phyloP scores from a whole-genome alignment of 1,284 basidiomycete species.

The Ceratobasidium sp. region DNA sequence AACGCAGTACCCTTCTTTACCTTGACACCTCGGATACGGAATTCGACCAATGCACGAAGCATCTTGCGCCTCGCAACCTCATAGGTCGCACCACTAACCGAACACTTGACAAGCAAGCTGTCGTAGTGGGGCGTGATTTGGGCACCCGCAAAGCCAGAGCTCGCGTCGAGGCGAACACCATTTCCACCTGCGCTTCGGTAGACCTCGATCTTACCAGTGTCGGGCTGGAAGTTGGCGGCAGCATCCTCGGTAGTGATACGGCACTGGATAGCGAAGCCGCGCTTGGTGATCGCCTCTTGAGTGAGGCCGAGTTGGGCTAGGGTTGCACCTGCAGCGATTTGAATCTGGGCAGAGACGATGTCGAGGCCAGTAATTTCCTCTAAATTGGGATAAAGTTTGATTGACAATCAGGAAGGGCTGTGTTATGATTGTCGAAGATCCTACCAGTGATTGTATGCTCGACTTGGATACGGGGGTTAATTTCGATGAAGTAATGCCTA shows the following conservation, averaged over 20 bases:
- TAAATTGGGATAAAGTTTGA: constrained; percentile 53
- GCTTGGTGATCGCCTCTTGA: constrained; percentile 96
- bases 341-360: constrained; percentile 98
- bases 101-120: constrained; percentile 96
- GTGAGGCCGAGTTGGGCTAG: constrained; percentile 94
- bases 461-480: constrained; percentile 98
- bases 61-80: constrained; percentile 99
- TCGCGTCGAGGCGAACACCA: constrained; percentile 96
- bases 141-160: constrained; percentile 97
- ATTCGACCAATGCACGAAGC: constrained; percentile 98
- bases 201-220: constrained; percentile 99
- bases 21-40: constrained; percentile 99
- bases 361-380: constrained; percentile 99
- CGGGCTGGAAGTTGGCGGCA: constrained; percentile 91
- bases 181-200: constrained; percentile 99
- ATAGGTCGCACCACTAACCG: constrained; percentile 96
- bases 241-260: constrained; percentile 99
- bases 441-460: constrained; percentile 96
- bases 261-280: constrained; percentile 98
- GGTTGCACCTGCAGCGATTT: constrained; percentile 97
- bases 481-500: constrained; percentile 98
- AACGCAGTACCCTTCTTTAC: constrained; percentile 55
- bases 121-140: constrained; percentile 99
- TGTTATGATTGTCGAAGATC: constrained; percentile 43
- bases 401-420: constrained; percentile 11